phyloP scores from a whole-genome alignment of 805 yeast species.

The Sporopachydermia quercuum region DNA sequence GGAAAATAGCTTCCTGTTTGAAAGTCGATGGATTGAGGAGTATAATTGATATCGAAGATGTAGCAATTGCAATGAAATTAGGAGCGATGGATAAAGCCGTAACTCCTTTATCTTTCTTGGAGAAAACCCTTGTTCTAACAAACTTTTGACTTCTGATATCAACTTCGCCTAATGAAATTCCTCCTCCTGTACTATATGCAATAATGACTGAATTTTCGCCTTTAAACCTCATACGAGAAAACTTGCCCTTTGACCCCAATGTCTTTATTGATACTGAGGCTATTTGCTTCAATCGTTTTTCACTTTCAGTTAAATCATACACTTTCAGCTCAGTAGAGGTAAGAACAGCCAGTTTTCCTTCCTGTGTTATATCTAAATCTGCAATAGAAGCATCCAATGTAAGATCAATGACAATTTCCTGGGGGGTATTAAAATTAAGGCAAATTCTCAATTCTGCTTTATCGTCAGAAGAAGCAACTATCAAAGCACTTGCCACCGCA shows the following conservation, averaged over 20 bases:
- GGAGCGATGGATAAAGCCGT: conserved; percentile 34
- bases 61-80: conserved; percentile 39
- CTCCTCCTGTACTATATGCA: background rate
- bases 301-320: background rate
- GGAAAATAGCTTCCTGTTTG: conserved; percentile 31
- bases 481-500: background rate
- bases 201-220: background rate
- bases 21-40: conserved; percentile 40
- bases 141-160: conserved; percentile 2
- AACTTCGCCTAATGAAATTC: background rate
- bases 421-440: background rate
- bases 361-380: background rate
- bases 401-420: background rate
- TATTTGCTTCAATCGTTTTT: background rate
- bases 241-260: background rate
- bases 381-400: background rate
- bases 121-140: conserved; percentile 2
- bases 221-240: background rate
- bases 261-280: background rate
- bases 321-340: background rate
- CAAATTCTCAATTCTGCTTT: background rate
- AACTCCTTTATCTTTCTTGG: conserved; percentile 16
- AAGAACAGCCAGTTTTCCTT: background rate
- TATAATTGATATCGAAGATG: conserved; percentile 52
- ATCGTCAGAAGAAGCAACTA: background rate